phyloP scores from a whole-genome alignment of 805 yeast species.

The Candida boidinii region DNA sequence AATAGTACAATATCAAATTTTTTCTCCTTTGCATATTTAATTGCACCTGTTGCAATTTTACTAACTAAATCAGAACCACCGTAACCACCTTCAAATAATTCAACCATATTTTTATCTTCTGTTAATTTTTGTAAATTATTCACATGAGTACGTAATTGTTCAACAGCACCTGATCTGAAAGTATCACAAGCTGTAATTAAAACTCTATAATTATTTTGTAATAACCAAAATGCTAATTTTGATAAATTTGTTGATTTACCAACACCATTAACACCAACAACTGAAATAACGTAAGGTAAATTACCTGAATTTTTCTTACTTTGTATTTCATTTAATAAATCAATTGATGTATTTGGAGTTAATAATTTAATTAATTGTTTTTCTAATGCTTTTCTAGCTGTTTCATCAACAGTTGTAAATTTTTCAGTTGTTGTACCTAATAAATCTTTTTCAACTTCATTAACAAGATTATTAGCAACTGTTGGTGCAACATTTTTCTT shows the following conservation, averaged over 20 bases:
- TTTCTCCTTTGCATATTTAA: conserved; percentile 63
- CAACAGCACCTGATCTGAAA: conserved; percentile 98
- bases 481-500: conserved; percentile 87
- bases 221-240: conserved; percentile 88
- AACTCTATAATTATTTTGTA: conserved; percentile 81
- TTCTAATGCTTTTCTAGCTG: conserved; percentile 57
- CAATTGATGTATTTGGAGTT: conserved; percentile 88
- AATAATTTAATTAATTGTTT: conserved; percentile 64
- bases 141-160: conserved; percentile 90
- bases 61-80: conserved; percentile 96
- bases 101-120: conserved; percentile 33
- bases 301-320: conserved; percentile 26
- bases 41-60: conserved; percentile 85
- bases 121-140: conserved; percentile 68
- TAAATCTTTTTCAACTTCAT: conserved; percentile 60
- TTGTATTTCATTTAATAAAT: conserved; percentile 75
- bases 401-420: conserved; percentile 66
- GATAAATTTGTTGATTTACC: conserved; percentile 96
- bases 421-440: conserved; percentile 64
- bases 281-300: conserved; percentile 88
- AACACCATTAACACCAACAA: conserved; percentile 97
- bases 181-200: conserved; percentile 96
- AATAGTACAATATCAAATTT: conserved; percentile 78
- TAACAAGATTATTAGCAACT: conserved; percentile 66
- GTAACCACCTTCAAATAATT: conserved; percentile 88